Base-by-base conservation (phyloP, 2,329 filamentous ascomycete species). In the Colletotrichum sp. region DNA sequence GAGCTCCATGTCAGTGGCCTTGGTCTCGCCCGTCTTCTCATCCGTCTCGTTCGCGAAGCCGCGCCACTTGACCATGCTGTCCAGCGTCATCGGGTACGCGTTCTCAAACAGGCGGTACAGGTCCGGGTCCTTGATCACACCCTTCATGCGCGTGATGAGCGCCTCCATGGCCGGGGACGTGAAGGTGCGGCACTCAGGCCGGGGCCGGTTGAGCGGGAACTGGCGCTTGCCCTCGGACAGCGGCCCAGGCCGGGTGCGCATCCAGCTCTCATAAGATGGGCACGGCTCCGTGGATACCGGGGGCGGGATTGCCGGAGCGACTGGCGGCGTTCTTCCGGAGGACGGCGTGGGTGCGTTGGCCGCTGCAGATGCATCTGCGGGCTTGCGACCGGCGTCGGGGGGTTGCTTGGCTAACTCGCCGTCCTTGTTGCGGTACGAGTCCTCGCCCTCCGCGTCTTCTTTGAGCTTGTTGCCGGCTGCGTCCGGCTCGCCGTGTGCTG, bases 91-190 rank as follows among this genome's bases (percentile, higher is more conserved):
- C 1, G 95, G 94, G 77, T 94, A 96, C 3, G 94, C 94, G 82
- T 97, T 97, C 80, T 95, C 93, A 82, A 98, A 97, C 13, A 98
- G 87, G 32, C 94, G 91, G 52, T 93, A 94, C 30, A 98, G 89
- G 81, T 97, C 95, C 4, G 86, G 87, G 78, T 90, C 86, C 57
- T 82, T 81, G 69, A 89, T 86, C 8, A 83, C 80, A 7, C 78
- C 77, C 79, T 83, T 85, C 82, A 89, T 85, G 19, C 71, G 70
- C 6, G 39, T 34, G 75, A 98, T 95, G 59, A 95, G 90, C 65
- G 92, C 86, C 82, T 98, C 96, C 8, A 98, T 95, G 5, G 92
- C 89, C 2, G 93, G 90, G 3, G 95, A 94, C 77, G 91, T 91
- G 87, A 97, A 98, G 1, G 95, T 98, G 66, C 96, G 93, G 83